phyloP scores from a whole-genome alignment of 2,329 filamentous ascomycete genomes.

The Aspergillus jensenii region DNA sequence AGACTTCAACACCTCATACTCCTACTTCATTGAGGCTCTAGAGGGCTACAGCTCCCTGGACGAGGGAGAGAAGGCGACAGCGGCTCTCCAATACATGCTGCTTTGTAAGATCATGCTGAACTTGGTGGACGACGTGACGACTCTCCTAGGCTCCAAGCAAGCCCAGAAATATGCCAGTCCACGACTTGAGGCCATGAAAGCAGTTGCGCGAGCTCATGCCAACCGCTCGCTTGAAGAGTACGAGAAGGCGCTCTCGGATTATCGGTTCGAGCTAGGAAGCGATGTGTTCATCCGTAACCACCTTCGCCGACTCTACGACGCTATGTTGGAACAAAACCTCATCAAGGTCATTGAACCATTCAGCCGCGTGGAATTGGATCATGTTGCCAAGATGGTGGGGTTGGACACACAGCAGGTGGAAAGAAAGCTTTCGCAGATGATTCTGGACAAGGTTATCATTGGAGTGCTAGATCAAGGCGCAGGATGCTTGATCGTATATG shows the following conservation, averaged over 20 bases:
- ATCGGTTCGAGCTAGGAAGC: constrained; percentile 88
- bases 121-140: constrained; percentile 91
- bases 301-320: constrained; percentile 91
- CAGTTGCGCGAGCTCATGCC: constrained; percentile 89
- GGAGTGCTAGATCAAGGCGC: constrained; percentile 95
- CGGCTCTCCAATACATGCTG: constrained; percentile 97
- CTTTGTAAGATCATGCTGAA: constrained; percentile 99
- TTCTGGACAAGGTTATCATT: constrained; percentile 97
- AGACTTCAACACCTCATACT: constrained; percentile 98
- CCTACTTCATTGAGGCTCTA: constrained; percentile 98
- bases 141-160: constrained; percentile 92
- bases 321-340: constrained; percentile 98
- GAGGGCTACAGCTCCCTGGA: constrained; percentile 96
- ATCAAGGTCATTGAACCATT: constrained; percentile 99
- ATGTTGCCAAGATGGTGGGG: constrained; percentile 96
- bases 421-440: constrained; percentile 98
- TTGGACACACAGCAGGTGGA: constrained; percentile 96
- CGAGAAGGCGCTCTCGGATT: constrained; percentile 84
- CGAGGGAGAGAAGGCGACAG: constrained; percentile 84
- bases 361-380: constrained; percentile 91
- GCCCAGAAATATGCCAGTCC: constrained; percentile 94
- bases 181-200: constrained; percentile 98
- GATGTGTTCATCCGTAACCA: constrained; percentile 97
- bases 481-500: constrained; percentile 95
- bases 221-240: constrained; percentile 97